Percentiles rank a stretch among this genome's conserved stretches.
phyloP scores from a whole-genome alignment of 208 protist genomes.

The Porcisia hertigi region DNA sequence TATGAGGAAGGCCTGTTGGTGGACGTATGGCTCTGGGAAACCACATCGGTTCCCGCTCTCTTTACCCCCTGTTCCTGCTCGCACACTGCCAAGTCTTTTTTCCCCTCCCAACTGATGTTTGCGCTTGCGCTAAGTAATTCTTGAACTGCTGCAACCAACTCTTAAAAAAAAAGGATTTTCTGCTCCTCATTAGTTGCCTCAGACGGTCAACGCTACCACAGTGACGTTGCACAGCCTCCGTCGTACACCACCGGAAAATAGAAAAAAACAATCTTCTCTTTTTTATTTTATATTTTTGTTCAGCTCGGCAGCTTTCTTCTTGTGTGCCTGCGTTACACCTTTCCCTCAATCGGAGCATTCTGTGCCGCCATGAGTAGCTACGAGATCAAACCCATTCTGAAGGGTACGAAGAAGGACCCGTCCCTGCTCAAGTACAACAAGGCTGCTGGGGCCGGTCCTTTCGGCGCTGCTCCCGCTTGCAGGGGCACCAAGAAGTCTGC shows the following conservation, averaged over 20 bases:
- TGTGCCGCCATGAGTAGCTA: conserved; percentile 67
- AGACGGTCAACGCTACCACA: not conserved
- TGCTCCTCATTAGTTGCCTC: not conserved
- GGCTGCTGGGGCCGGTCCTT: conserved; percentile 78
- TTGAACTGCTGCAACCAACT: not conserved
- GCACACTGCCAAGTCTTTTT: not conserved
- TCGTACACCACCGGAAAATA: not conserved
- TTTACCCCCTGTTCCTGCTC: not conserved
- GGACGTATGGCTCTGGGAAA: not conserved
- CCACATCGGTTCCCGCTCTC: not conserved
- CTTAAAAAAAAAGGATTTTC: not conserved
- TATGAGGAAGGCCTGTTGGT: not conserved
- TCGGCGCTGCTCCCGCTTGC: conserved; percentile 75
- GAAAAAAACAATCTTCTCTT: not conserved
- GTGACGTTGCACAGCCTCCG: not conserved
- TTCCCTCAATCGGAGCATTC: not conserved
- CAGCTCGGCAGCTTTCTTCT: not conserved
- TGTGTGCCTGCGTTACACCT: not conserved
- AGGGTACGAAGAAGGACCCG: conserved; percentile 89
- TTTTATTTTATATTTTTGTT: not conserved
- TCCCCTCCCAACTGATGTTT: not conserved
- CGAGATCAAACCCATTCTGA: conserved; percentile 88
- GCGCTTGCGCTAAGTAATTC: not conserved
- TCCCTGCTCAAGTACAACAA: conserved; percentile 77
- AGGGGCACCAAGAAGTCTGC: conserved; percentile 48